These are phyloP conservation scores for Aspergillus nanangensis DNA, from an alignment of 495 filamentous ascomycete species.

Conservation along the genomic window DNA sequence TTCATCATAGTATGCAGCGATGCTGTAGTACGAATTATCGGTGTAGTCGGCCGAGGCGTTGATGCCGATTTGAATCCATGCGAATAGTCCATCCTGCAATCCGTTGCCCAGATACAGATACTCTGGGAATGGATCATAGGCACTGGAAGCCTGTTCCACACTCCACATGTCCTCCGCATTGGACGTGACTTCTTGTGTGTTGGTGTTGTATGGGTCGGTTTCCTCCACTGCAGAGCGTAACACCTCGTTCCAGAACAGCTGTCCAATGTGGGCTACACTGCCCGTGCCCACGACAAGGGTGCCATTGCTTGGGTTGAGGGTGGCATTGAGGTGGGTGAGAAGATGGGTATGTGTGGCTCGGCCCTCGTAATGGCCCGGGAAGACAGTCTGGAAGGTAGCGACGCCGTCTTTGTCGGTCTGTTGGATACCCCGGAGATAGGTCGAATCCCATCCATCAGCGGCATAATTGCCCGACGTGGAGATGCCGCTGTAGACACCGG, in stretches of 20 bases:
- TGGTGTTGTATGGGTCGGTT: conserved; percentile 51
- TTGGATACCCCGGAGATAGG: conserved; percentile 51
- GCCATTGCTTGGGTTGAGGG: conserved; percentile 39
- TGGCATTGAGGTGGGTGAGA: conserved; percentile 44
- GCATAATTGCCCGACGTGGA: conserved; percentile 31
- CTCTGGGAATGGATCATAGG: conserved; percentile 34
- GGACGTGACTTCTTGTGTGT: conserved; percentile 45
- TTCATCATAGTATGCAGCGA: conserved; percentile 31
- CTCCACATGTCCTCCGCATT: conserved; percentile 44
- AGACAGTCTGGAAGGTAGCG: conserved; percentile 50
- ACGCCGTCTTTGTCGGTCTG: conserved; percentile 52
- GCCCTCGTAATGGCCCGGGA: conserved; percentile 57
- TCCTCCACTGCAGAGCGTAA: conserved; percentile 51
- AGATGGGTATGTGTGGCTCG: conserved; percentile 58
- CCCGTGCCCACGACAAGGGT: conserved; percentile 40
- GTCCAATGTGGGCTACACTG: conserved; percentile 36
- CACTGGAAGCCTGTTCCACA: conserved; percentile 22
- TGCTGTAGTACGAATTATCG: conserved; percentile 33
- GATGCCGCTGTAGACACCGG: conserved; percentile 49
- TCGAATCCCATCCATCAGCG: conserved; percentile 36
- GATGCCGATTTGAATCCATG: conserved; percentile 56
- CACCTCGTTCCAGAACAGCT: conserved; percentile 61
- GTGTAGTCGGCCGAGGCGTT: conserved; percentile 46
- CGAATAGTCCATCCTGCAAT: conserved; percentile 47
- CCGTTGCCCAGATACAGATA: conserved; percentile 44